A percentile compares a stretch with the other conserved stretches of the same genome.
Evolutionary conservation across 208 protist species (phyloP).

Genomic region (Leishmania aethiopica): DNA sequence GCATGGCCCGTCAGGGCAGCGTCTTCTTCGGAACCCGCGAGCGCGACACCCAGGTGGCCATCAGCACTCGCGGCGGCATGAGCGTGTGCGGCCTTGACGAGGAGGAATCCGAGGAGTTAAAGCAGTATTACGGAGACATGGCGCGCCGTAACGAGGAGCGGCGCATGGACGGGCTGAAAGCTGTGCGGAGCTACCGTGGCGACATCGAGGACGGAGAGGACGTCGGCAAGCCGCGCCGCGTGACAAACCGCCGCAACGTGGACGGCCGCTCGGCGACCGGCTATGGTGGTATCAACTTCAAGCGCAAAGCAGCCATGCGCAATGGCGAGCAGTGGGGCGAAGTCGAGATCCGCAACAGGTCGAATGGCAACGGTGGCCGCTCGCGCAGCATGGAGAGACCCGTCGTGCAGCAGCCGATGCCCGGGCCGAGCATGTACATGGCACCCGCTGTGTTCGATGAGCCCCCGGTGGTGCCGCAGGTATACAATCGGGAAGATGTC

Average conservation of each 20-base stretch:
- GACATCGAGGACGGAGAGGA: constrained; percentile 58
- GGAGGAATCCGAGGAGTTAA: constrained; percentile 41
- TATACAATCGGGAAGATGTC: constrained; percentile 51
- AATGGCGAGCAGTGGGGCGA: constrained; percentile 63
- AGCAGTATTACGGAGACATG: constrained; percentile 77
- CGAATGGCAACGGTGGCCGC: neutral
- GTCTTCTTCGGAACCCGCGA: constrained; percentile 45
- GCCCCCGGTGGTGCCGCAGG: constrained; percentile 34
- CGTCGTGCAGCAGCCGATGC: constrained; percentile 11
- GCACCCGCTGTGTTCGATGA: constrained; percentile 21
- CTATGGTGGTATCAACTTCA: constrained; percentile 75
- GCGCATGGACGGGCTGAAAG: constrained; percentile 50
- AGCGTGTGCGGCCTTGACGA: constrained; percentile 28
- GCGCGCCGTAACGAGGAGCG: constrained; percentile 42
- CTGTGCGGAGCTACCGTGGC: constrained; percentile 52
- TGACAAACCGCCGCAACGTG: constrained; percentile 40
- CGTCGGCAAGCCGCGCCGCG: constrained; percentile 62
- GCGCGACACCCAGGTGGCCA: constrained; percentile 50
- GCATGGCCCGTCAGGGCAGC: constrained; percentile 51
- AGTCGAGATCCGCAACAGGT: constrained; percentile 40
- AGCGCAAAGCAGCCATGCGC: constrained; percentile 59
- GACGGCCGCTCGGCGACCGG: constrained; percentile 45
- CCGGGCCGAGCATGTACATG: constrained; percentile 12
- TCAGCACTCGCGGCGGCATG: constrained; percentile 50
- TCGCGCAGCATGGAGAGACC: constrained; percentile 6